A percentile compares a stretch with the other conserved stretches of the same genome.
phyloP scores from a whole-genome alignment of 768 basidiomycete genomes.

The Termitomyces sp. region DNA sequence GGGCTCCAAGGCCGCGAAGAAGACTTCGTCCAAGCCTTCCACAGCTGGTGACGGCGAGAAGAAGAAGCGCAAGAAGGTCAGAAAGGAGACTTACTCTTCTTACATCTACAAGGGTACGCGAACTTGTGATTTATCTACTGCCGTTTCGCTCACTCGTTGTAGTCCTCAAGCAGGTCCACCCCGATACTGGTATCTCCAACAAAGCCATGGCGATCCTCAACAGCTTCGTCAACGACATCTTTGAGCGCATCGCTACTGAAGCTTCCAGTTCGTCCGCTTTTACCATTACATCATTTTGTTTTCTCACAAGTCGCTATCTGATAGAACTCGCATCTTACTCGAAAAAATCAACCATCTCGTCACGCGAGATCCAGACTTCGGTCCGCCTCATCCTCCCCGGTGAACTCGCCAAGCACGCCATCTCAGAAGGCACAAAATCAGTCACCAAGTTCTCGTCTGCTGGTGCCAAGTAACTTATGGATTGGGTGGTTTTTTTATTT shows the following conservation, averaged over 20 bases:
- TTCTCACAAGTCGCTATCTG: neutral
- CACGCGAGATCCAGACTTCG: slow-evolving; percentile 95
- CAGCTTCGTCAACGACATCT: slow-evolving; percentile 92
- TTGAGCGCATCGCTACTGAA: slow-evolving; percentile 87
- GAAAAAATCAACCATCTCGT: slow-evolving; percentile 98
- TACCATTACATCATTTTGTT: neutral
- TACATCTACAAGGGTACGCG: slow-evolving; percentile 87
- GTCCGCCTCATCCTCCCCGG: slow-evolving; percentile 95
- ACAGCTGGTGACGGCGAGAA: slow-evolving; percentile 62
- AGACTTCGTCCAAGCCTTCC: slow-evolving; percentile 49
- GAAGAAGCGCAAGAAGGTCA: slow-evolving; percentile 83
- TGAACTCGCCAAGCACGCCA: slow-evolving; percentile 97
- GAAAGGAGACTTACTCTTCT: slow-evolving; percentile 91
- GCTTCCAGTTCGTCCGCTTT: slow-evolving; percentile 62
- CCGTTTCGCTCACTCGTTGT: neutral
- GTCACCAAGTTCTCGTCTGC: slow-evolving; percentile 59
- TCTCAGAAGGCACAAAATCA: slow-evolving; percentile 81
- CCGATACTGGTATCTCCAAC: slow-evolving; percentile 98
- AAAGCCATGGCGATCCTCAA: slow-evolving; percentile 92
- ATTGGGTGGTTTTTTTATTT: neutral
- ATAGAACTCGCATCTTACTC: slow-evolving; percentile 95
- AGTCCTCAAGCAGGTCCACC: slow-evolving; percentile 98
- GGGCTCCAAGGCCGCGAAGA: slow-evolving; percentile 72
- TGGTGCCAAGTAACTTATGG: slow-evolving; percentile 40
- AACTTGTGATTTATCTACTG: neutral